Evolutionary conservation across 73 alveolate species (phyloP).

Genomic region (Durusdinium trenchii): DNA sequence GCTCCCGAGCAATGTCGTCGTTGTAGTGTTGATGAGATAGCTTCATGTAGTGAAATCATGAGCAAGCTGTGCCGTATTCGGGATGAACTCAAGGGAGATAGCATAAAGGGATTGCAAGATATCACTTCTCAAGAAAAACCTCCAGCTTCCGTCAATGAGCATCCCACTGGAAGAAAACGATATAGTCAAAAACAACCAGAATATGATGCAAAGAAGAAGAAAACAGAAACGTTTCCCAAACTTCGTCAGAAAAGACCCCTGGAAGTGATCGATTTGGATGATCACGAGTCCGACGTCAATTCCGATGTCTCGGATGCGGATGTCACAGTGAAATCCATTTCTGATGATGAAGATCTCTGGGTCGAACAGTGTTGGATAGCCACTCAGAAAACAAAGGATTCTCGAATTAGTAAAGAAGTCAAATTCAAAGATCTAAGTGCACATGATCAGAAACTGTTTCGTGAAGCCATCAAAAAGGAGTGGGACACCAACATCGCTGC

Average conservation of each 20-base stretch:
- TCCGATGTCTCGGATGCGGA: not conserved
- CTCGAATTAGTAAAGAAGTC: not conserved
- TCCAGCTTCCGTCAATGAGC: not conserved
- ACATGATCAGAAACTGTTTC: not conserved
- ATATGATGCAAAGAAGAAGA: not conserved
- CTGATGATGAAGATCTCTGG: not conserved
- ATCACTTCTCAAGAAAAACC: not conserved
- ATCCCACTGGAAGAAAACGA: not conserved
- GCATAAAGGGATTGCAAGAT: not conserved
- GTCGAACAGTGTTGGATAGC: not conserved
- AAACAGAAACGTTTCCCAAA: not conserved
- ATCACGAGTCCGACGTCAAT: not conserved
- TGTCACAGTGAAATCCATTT: not conserved
- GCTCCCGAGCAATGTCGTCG: slow-evolving; percentile 3
- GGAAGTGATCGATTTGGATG: not conserved
- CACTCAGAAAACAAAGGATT: not conserved
- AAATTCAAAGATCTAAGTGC: not conserved
- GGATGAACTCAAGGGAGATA: not conserved
- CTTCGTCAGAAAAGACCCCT: not conserved
- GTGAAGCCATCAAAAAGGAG: not conserved
- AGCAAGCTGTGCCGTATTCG: not conserved
- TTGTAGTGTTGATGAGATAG: not conserved
- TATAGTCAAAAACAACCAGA: not conserved
- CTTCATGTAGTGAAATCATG: not conserved
- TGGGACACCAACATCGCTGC: not conserved